A percentile compares a stretch with the other conserved stretches of the same genome.
Conservation (phyloP, 2,329 filamentous ascomycete genomes). For the Akanthomyces dipterigenus region DNA sequence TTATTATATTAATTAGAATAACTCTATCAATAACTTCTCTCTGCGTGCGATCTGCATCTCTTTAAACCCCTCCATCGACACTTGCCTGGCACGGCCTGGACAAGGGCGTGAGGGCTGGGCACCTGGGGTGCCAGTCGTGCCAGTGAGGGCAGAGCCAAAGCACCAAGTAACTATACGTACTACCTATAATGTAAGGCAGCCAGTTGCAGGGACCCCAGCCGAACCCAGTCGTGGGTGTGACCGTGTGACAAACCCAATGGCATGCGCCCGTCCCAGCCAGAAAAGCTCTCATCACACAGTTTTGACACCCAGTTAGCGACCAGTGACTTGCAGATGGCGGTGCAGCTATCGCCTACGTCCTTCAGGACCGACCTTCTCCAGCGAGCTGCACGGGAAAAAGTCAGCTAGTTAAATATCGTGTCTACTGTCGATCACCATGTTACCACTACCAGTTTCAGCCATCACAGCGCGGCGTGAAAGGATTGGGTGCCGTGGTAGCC, state of each 20-base stretch:
- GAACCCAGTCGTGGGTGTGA: background rate
- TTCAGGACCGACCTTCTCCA: background rate
- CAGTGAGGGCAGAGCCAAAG: background rate
- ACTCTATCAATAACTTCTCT: too few species aligned
- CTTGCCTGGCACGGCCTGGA: too few species aligned
- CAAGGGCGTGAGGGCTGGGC: too few species aligned
- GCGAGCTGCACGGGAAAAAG: background rate
- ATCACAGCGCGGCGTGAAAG: background rate
- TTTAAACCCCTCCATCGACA: background rate
- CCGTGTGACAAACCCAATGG: background rate
- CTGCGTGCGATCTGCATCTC: too few species aligned
- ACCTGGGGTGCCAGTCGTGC: too few species aligned
- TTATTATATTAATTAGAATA: too few species aligned
- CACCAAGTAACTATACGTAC: too few species aligned
- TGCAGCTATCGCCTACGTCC: background rate
- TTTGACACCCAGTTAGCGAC: background rate
- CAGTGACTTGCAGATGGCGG: too few species aligned
- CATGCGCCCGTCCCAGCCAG: background rate
- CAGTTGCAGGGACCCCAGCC: background rate
- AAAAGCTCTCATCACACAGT: background rate
- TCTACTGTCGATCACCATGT: background rate
- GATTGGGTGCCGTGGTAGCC: background rate
- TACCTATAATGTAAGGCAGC: too few species aligned
- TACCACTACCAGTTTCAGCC: background rate
- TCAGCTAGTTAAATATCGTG: too few species aligned